phyloP scores from a whole-genome alignment of 164 flowering plant genomes.

The Magnolia kwangsiensis region DNA sequence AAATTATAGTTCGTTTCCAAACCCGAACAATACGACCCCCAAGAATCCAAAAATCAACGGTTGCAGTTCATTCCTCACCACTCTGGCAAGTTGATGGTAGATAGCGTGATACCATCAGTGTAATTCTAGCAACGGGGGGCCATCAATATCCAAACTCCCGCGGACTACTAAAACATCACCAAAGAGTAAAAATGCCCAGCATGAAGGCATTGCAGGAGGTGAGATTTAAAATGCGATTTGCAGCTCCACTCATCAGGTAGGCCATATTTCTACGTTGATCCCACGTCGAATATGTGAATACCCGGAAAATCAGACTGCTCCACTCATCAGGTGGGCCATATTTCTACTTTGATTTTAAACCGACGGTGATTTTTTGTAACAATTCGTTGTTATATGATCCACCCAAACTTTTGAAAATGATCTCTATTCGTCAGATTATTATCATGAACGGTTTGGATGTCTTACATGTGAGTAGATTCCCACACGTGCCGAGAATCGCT shows the following conservation, averaged over 20 bases:
- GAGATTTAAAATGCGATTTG: neutral
- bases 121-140: too few relatives aligned
- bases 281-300: neutral
- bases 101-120: too few relatives aligned
- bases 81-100: too few relatives aligned
- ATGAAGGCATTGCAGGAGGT: neutral
- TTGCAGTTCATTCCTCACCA: too few relatives aligned
- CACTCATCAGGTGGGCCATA: neutral
- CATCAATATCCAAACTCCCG: neutral
- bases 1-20: too few relatives aligned
- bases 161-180: neutral
- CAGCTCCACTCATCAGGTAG: neutral
- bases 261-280: neutral
- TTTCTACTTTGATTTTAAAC: neutral
- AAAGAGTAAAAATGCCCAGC: neutral
- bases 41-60: too few relatives aligned
- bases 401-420: neutral
- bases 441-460: neutral
- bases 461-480: neutral
- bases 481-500: neutral
- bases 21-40: too few relatives aligned
- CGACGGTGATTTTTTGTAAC: neutral
- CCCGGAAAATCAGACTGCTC: neutral
- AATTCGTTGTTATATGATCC: neutral
- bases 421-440: neutral